Percentiles rank a stretch among this genome's conserved stretches.
Evolutionary conservation across 2,329 filamentous ascomycete species (phyloP).

Genomic region (Pestalotiopsis sp.): DNA sequence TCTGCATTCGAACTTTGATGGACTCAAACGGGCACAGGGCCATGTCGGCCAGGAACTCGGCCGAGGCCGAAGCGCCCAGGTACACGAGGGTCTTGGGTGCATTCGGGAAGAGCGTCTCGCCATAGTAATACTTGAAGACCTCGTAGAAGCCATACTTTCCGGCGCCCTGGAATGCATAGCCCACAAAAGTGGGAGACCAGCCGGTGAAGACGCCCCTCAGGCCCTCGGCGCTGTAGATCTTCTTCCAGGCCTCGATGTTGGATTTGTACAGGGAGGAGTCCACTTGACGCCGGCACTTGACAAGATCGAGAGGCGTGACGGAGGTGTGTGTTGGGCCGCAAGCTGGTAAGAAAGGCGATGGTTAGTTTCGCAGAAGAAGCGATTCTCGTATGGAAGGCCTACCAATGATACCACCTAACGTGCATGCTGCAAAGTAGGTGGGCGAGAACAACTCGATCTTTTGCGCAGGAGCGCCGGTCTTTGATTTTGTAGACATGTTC

Average conservation of each 20-base stretch:
- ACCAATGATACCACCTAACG: constrained; percentile 16
- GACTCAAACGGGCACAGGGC: constrained; percentile 82
- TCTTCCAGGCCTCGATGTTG: constrained; percentile 78
- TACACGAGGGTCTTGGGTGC: constrained; percentile 79
- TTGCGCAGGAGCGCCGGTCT: neutral
- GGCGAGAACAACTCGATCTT: constrained; percentile 15
- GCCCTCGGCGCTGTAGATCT: constrained; percentile 73
- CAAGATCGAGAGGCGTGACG: constrained; percentile 69
- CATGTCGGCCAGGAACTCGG: constrained; percentile 73
- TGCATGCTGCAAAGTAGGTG: constrained; percentile 15
- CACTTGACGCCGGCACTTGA: constrained; percentile 86
- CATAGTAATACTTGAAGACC: constrained; percentile 85
- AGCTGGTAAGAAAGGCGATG: neutral
- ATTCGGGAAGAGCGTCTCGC: constrained; percentile 69
- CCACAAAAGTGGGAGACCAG: constrained; percentile 80
- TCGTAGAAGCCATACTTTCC: constrained; percentile 91
- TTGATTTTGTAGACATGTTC: constrained; percentile 9
- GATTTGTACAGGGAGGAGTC: constrained; percentile 79
- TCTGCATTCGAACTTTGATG: constrained; percentile 86
- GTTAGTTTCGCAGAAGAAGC: neutral
- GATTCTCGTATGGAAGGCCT: neutral
- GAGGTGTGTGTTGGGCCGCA: constrained; percentile 15
- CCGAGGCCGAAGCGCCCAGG: constrained; percentile 69
- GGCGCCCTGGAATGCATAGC: constrained; percentile 80
- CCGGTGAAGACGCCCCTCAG: constrained; percentile 81